Percentiles rank a stretch among this genome's conserved stretches.
phyloP scores from a whole-genome alignment of 352 stramenopile genomes.

The Blastocystis sp. region DNA sequence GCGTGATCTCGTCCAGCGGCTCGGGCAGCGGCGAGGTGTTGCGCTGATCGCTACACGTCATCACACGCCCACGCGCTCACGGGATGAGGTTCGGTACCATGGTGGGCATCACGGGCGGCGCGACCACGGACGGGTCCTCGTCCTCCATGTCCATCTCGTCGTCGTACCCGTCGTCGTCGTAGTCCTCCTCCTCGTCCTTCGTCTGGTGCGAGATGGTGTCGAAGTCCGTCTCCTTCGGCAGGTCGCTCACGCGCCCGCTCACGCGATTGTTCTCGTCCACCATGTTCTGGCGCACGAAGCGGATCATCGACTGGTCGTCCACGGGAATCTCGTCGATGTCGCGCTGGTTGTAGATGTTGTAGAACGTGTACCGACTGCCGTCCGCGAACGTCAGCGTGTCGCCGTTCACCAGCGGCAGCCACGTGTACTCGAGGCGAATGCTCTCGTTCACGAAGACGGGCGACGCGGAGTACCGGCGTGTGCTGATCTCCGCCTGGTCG shows the following conservation, averaged over 20 bases:
- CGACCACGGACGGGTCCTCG: neutral
- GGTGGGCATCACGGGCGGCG: neutral
- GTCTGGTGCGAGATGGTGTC: conserved; percentile 18
- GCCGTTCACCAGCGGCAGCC: conserved; percentile 51
- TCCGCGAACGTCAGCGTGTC: conserved; percentile 63
- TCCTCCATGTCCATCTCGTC: conserved; percentile 27
- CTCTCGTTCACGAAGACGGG: conserved; percentile 41
- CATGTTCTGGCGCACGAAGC: conserved; percentile 59
- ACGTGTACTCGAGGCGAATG: conserved; percentile 36
- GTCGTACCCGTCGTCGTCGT: neutral
- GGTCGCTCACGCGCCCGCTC: neutral
- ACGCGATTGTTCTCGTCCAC: conserved; percentile 50
- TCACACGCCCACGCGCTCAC: neutral
- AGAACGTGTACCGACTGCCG: conserved; percentile 60
- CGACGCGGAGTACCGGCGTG: conserved; percentile 51
- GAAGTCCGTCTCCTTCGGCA: conserved; percentile 15
- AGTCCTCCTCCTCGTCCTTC: neutral
- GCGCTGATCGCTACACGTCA: neutral
- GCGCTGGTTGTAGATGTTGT: conserved; percentile 63
- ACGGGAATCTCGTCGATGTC: conserved; percentile 65
- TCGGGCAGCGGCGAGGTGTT: neutral
- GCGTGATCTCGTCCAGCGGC: conserved; percentile 34
- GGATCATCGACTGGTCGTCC: conserved; percentile 9
- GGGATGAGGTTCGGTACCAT: conserved; percentile 1
- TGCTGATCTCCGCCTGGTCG: conserved; percentile 61